Base-by-base conservation (phyloP, 305 asterid genomes). In the Rubia occidens region DNA sequence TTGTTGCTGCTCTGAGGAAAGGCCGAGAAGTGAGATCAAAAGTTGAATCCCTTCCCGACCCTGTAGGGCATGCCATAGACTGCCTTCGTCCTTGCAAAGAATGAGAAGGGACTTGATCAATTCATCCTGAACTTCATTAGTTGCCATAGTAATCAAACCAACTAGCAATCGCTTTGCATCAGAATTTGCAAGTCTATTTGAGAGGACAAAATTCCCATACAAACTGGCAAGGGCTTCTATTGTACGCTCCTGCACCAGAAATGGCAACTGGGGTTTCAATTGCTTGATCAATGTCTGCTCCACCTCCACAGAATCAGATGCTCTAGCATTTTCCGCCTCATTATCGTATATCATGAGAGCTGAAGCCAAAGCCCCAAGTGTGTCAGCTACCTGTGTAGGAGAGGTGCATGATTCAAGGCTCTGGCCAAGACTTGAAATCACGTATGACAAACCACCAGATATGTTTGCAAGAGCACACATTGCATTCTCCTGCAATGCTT, bases 1-100 rank as follows among this genome's bases (percentile, higher is more conserved):
- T 83, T 95, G 99, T 77, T 95, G 99, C 86, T 91, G 97, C 87
- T 95, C 99, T n/a, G 99, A 95, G 66, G 99, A 95, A 76, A 95
- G 98, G 66, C 99, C 98, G 26, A 95, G 96, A 79, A 91, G 98
- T 60, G 99, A 89, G 71, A 95, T 91, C 80, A 95, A 83, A 66
- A 95, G 89, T 78, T 95, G 98, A 81, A 95, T 91, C 71, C 99
- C 98, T 72, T 95, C 98, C 45, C 99, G 99, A 35, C 98, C 99
- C 81, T 95, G 98, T 62, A 95, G 95, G 53, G 97, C 96, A 78
- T 84, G 89, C 98, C 99, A 95, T 80, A 95, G 83, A 71, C 86
- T 87, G 67, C 97, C 97, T 84, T 91, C 89, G 71, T 88, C 78
- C 80, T 86, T 89, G 87, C 96, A 89, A 59, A 95, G 97, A 78